Conservation (phyloP, 305 asterid genomes). For the Ilex paraguariensis region DNA sequence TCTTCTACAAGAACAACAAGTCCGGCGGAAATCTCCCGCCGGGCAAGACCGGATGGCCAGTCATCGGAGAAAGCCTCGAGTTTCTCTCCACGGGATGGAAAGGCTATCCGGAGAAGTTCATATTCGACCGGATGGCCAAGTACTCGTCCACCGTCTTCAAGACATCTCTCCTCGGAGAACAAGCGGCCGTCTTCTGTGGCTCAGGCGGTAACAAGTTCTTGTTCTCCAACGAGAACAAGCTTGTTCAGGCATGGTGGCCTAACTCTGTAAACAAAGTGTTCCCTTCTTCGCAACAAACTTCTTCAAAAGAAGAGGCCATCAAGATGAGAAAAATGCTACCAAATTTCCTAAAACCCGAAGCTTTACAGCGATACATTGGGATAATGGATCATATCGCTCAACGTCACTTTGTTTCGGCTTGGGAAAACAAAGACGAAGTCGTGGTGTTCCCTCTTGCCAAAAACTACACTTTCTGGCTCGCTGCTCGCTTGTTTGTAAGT, state of each 20-base stretch:
- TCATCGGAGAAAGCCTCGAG: constrained; percentile 63
- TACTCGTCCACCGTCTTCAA: constrained; percentile 51
- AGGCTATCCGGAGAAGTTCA: constrained; percentile 76
- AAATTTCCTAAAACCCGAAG: constrained; percentile 58
- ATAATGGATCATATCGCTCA: constrained; percentile 62
- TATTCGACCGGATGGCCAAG: constrained; percentile 46
- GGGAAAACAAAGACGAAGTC: constrained; percentile 50
- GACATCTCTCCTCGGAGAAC: constrained; percentile 58
- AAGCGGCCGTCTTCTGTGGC: constrained; percentile 53
- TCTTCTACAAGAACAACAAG: constrained; percentile 33
- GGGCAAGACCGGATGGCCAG: constrained; percentile 64
- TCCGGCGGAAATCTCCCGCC: constrained; percentile 44
- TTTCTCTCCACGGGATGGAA: constrained; percentile 70
- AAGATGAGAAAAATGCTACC: constrained; percentile 71
- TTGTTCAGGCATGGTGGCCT: constrained; percentile 77
- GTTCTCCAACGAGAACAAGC: constrained; percentile 64
- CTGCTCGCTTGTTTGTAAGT: constrained; percentile 53
- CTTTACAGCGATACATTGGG: constrained; percentile 58
- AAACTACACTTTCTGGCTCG: constrained; percentile 68
- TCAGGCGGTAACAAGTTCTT: constrained; percentile 50
- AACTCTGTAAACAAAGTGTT: constrained; percentile 55
- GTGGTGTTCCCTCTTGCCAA: constrained; percentile 51
- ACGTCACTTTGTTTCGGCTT: constrained; percentile 46
- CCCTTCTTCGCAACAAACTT: constrained; percentile 48
- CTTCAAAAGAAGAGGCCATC: constrained; percentile 55